Percentiles rank a stretch among this genome's conserved stretches.
phyloP scores from a whole-genome alignment of 305 asterid species.

The Solanum hybrid region DNA sequence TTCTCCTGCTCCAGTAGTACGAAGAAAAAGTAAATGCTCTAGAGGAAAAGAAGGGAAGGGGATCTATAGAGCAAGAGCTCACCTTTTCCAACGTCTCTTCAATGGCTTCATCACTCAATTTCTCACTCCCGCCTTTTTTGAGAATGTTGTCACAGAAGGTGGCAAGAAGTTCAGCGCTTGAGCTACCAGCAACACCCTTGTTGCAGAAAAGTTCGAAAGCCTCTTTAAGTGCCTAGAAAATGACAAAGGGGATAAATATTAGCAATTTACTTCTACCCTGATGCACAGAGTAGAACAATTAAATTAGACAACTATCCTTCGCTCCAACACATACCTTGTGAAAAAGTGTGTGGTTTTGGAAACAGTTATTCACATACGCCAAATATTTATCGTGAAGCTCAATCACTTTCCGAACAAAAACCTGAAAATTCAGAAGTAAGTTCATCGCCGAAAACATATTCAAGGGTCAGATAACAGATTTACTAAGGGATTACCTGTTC shows the following conservation, averaged over 20 bases:
- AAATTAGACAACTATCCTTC: slow-evolving; percentile 5
- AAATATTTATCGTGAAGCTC: slow-evolving; percentile 94
- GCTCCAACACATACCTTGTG: slow-evolving; percentile 64
- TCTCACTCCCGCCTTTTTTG: slow-evolving; percentile 83
- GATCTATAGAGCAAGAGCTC: slow-evolving; percentile 3
- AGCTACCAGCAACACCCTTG: slow-evolving; percentile 93
- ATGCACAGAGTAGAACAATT: neutral
- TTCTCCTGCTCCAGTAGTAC: neutral
- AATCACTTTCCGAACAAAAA: slow-evolving; percentile 83
- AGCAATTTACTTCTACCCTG: neutral
- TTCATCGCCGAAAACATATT: slow-evolving; percentile 8
- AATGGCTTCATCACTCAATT: slow-evolving; percentile 87
- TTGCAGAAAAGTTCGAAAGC: slow-evolving; percentile 94
- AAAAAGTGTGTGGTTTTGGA: slow-evolving; percentile 80
- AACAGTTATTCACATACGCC: slow-evolving; percentile 79
- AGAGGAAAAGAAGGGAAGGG: neutral
- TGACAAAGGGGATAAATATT: slow-evolving; percentile 2
- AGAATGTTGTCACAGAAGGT: slow-evolving; percentile 92
- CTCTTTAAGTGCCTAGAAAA: slow-evolving; percentile 76
- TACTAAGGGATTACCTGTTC: slow-evolving; percentile 51
- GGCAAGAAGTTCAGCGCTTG: slow-evolving; percentile 92
- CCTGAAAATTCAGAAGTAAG: slow-evolving; percentile 34
- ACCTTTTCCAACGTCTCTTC: slow-evolving; percentile 96
- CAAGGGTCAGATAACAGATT: neutral
- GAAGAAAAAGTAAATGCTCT: neutral